Evolutionary conservation across 2,329 filamentous ascomycete genomes (phyloP).

Genomic region (Cladobotryum protrusum): DNA sequence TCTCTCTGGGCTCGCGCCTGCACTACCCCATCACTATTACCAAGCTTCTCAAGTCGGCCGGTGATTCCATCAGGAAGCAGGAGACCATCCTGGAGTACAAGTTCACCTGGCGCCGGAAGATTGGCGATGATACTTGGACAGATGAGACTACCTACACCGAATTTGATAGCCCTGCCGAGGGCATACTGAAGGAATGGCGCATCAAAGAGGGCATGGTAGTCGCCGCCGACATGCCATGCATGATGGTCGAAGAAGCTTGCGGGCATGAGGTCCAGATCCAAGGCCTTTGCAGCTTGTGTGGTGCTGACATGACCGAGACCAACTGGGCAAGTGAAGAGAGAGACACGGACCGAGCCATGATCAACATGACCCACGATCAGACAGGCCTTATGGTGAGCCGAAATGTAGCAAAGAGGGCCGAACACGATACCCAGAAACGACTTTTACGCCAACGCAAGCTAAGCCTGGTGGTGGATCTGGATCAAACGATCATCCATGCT

Average conservation of each 20-base stretch:
- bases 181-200: conserved; percentile 70
- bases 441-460: conserved; percentile 77
- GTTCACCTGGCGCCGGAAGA: conserved; percentile 71
- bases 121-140: conserved; percentile 57
- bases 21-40: conserved; percentile 93
- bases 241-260: conserved; percentile 86
- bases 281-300: conserved; percentile 85
- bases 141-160: conserved; percentile 65
- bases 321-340: conserved; percentile 75
- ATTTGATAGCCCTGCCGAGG: conserved; percentile 80
- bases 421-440: conserved; percentile 79
- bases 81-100: conserved; percentile 80
- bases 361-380: conserved; percentile 94
- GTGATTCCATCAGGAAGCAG: conserved; percentile 69
- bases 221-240: conserved; percentile 49
- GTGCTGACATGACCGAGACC: conserved; percentile 90
- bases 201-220: conserved; percentile 63
- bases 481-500: conserved; percentile 97
- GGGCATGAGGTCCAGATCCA: conserved; percentile 86
- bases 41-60: conserved; percentile 69
- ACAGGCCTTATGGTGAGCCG: conserved; percentile 79
- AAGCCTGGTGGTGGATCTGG: conserved; percentile 90
- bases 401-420: conserved; percentile 71
- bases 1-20: conserved; percentile 56
- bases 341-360: conserved; percentile 79